Evolutionary conservation across 768 basidiomycete species (phyloP), one percentile per base, ranked within the genome.

Genomic region (Agrocybe pediades): DNA sequence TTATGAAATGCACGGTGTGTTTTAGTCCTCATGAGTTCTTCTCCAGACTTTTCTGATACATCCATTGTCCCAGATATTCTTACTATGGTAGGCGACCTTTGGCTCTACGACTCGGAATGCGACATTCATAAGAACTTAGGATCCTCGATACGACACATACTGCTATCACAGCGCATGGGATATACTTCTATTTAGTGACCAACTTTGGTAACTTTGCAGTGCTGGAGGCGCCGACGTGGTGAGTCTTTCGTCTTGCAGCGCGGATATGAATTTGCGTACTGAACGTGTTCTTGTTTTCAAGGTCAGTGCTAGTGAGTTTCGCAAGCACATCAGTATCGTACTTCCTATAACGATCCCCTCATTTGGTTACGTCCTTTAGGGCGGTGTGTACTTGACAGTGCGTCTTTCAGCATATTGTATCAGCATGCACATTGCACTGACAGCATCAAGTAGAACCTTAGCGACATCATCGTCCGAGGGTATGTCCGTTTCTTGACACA

Each of bases 381-480:
- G 57, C 9, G 56, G 56, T 6, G 61, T 66, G 23, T 64, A 63
- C 27, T 54, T 64, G 29, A 64, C 63, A 15, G 65, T 66, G 48
- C 48, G 62, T 44, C 11, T 16, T 19, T 5, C 27, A 11, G 29
- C 6, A 20, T 15, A 21, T 16, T 21, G 17, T 13, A 4, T 41
- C 5, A 16, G 5, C 15, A 29, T 42, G 6, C 17, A 1, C n/a
- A 3, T 36, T 3, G 13, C n/a, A 13, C 11, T 40, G 17, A 5
- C 30, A 11, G 2, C 9, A 1, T n/a, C 41, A 3, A 21, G 19
- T 9, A 66, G 65, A 59, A 59, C 21, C 48, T 60, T 23, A 63
- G 60, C 41, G 63, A 64, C 42, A 53, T 66, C 9, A 58, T 58
- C 16, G 63, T 66, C 21, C 55, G 65, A 41, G 46, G 49, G 61